phyloP scores from a whole-genome alignment of 208 protist species.

The Strigomonas culicis region DNA sequence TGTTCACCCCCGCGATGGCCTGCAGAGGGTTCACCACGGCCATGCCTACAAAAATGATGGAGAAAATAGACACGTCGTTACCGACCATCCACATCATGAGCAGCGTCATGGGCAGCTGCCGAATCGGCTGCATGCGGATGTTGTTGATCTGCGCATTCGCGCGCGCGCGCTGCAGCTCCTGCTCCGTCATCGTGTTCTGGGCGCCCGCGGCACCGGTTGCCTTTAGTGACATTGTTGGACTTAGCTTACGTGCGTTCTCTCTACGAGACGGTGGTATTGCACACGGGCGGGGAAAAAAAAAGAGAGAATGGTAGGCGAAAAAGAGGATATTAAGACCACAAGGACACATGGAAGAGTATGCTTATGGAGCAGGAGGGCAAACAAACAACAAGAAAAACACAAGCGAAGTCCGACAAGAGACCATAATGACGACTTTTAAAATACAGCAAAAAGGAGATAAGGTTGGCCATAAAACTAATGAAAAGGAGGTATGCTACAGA shows the following conservation, averaged over 20 bases:
- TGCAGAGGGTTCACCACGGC: slow-evolving; percentile 75
- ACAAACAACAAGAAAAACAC: background rate
- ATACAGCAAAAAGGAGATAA: background rate
- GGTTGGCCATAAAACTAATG: background rate
- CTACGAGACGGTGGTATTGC: background rate
- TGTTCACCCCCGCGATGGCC: slow-evolving; percentile 41
- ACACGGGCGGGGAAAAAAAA: background rate
- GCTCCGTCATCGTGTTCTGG: slow-evolving; percentile 33
- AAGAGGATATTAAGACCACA: background rate
- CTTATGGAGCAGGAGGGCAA: too few species aligned
- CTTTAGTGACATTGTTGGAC: slow-evolving; percentile 16
- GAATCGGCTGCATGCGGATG: slow-evolving; percentile 66
- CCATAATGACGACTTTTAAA: background rate
- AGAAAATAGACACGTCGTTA: slow-evolving; percentile 86
- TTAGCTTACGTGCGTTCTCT: too few species aligned
- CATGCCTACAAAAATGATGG: slow-evolving; percentile 90
- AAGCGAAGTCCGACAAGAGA: background rate
- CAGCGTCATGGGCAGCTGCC: slow-evolving; percentile 78
- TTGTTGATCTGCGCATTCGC: slow-evolving; percentile 61
- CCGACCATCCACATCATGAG: slow-evolving; percentile 91
- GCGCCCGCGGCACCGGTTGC: slow-evolving; percentile 5
- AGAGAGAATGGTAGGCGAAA: background rate
- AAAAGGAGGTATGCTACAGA: background rate
- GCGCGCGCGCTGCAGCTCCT: slow-evolving; percentile 46
- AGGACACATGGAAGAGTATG: too few species aligned